Percentiles rank a stretch among this genome's conserved stretches.
These are phyloP conservation scores for Aspergillus sp. DNA, from an alignment of 2,329 filamentous ascomycete species.

Conservation along the genomic window DNA sequence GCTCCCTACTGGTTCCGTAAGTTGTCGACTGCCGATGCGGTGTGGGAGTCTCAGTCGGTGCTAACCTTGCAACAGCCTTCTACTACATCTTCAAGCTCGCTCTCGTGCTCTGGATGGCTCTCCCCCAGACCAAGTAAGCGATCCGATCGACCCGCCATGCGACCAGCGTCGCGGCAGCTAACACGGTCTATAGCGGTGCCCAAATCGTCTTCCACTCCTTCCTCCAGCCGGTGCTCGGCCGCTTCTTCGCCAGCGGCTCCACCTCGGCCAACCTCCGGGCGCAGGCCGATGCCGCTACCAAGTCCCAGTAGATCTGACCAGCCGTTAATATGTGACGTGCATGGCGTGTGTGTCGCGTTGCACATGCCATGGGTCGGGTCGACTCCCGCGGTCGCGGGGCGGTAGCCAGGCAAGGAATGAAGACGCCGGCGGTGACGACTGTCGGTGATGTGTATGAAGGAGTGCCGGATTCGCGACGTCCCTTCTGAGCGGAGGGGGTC, in stretches of 20 bases:
- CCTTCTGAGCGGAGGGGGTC: background rate
- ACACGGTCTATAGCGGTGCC: conserved; percentile 66
- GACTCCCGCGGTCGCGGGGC: conserved; percentile 17
- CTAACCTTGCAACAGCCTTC: conserved; percentile 58
- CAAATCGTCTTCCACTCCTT: conserved; percentile 97
- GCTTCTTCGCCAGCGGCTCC: conserved; percentile 78
- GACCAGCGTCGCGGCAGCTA: background rate
- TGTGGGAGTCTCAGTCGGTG: background rate
- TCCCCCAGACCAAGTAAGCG: conserved; percentile 86
- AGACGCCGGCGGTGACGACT: background rate
- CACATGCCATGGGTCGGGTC: conserved; percentile 16
- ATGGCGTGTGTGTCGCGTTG: conserved; percentile 5
- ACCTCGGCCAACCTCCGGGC: conserved; percentile 85
- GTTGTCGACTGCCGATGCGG: conserved; percentile 16
- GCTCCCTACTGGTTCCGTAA: conserved; percentile 69
- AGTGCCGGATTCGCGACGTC: background rate
- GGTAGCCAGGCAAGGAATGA: background rate
- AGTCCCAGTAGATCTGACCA: conserved; percentile 51
- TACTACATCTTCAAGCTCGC: conserved; percentile 99
- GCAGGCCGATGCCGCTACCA: conserved; percentile 72
- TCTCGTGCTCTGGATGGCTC: conserved; percentile 94
- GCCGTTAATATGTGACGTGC: conserved; percentile 12
- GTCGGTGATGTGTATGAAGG: background rate
- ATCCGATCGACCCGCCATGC: background rate
- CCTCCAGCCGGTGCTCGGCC: conserved; percentile 84